These are phyloP conservation scores for Aspergillus quadrilineatus DNA, from an alignment of 2,329 filamentous ascomycete genomes.

Conservation along the genomic window DNA sequence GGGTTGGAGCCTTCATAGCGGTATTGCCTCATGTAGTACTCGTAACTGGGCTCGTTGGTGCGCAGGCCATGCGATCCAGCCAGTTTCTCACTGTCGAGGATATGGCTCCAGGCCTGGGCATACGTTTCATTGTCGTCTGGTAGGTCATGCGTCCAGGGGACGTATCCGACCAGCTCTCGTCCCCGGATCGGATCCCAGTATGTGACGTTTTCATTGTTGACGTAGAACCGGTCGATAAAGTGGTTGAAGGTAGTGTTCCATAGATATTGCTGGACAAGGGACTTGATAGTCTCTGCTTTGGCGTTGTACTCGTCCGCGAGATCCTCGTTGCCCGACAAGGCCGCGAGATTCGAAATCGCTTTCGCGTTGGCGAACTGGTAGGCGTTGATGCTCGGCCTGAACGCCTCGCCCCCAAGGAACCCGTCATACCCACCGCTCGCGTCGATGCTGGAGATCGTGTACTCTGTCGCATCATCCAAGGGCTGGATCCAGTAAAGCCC, in stretches of 20 bases:
- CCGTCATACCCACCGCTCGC: conserved; percentile 38
- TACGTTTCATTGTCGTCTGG: conserved; percentile 41
- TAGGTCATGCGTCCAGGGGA: conserved; percentile 46
- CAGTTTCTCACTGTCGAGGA: conserved; percentile 36
- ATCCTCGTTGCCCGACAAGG: conserved; percentile 26
- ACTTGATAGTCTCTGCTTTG: conserved; percentile 38
- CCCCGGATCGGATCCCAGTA: conserved; percentile 41
- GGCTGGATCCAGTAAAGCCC: conserved; percentile 46
- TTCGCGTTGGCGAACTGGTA: conserved; percentile 47
- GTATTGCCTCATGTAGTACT: conserved; percentile 44
- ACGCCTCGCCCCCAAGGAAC: conserved; percentile 42
- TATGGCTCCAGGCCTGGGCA: conserved; percentile 28
- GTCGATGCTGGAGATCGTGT: conserved; percentile 48
- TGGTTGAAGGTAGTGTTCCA: conserved; percentile 48
- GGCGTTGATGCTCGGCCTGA: conserved; percentile 47
- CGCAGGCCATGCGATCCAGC: conserved; percentile 39
- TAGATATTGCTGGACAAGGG: conserved; percentile 39
- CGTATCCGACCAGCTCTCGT: conserved; percentile 45
- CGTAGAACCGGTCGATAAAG: conserved; percentile 46
- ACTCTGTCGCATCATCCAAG: conserved; percentile 46
- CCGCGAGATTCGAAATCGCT: conserved; percentile 43
- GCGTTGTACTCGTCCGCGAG: conserved; percentile 24
- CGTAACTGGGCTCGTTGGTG: conserved; percentile 46
- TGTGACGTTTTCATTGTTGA: conserved; percentile 39
- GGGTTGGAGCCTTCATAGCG: conserved; percentile 34